Evolutionary conservation across 495 filamentous ascomycete genomes (phyloP).

Genomic region (Trichoderma orchidacearum): DNA sequence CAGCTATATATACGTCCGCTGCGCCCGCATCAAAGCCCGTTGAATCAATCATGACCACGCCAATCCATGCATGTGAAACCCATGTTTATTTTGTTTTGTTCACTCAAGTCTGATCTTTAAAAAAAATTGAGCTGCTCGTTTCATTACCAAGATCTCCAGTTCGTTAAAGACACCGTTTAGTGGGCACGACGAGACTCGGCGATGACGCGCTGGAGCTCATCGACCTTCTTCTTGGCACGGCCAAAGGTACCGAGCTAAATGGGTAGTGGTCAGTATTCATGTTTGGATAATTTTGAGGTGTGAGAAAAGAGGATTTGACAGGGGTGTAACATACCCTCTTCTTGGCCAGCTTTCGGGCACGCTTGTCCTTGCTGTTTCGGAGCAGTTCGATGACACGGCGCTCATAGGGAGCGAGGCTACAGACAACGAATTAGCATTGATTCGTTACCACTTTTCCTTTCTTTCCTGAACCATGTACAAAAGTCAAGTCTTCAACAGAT

Average conservation of each 20-base stretch:
- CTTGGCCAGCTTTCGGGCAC: slow-evolving; percentile 97
- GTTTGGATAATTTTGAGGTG: slow-evolving; percentile 5
- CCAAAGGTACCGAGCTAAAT: slow-evolving; percentile 83
- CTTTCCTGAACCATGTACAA: background rate
- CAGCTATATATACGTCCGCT: slow-evolving; percentile 11
- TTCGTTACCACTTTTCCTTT: background rate
- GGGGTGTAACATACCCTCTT: slow-evolving; percentile 69
- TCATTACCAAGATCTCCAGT: background rate
- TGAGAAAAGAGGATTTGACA: no score
- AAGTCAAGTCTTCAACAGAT: background rate
- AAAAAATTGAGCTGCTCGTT: slow-evolving; percentile 2
- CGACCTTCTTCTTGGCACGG: slow-evolving; percentile 97
- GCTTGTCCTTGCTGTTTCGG: slow-evolving; percentile 98
- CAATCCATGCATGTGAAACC: background rate
- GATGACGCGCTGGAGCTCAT: slow-evolving; percentile 94
- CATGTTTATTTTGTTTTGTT: background rate
- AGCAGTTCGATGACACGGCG: slow-evolving; percentile 96
- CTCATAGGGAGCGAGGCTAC: slow-evolving; percentile 88
- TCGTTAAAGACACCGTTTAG: slow-evolving; percentile 25
- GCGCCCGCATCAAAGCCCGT: background rate
- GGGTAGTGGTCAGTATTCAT: background rate
- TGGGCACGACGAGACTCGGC: slow-evolving; percentile 82
- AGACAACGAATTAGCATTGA: slow-evolving; percentile 8
- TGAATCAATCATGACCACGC: background rate
- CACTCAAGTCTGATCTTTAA: background rate